Evolutionary conservation across 495 filamentous ascomycete species (phyloP).

Genomic region (Bryoglossum gracile): DNA sequence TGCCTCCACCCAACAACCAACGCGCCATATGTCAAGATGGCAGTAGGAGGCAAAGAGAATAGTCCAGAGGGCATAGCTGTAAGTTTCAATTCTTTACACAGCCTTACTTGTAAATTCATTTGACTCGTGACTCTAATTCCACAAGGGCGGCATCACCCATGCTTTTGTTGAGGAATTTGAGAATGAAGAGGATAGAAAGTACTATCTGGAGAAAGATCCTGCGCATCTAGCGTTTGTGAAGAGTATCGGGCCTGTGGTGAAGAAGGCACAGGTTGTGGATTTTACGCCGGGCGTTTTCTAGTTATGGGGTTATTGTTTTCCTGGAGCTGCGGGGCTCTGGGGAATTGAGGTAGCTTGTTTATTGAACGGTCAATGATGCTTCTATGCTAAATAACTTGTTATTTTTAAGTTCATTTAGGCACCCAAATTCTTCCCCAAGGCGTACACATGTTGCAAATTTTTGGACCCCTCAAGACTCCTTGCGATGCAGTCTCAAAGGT

Average conservation of each 20-base stretch:
- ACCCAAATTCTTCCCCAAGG: too few species aligned
- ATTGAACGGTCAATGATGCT: too few species aligned
- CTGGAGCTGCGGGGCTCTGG: too few species aligned
- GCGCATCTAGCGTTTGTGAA: conserved; percentile 40
- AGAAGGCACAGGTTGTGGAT: conserved; percentile 36
- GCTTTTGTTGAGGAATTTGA: conserved; percentile 57
- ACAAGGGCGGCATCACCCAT: conserved; percentile 35
- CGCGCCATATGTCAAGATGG: conserved; percentile 48
- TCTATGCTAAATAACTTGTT: too few species aligned
- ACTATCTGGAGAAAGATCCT: conserved; percentile 44
- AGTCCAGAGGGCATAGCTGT: conserved; percentile 57
- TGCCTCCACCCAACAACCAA: conserved; percentile 41
- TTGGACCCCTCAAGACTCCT: too few species aligned
- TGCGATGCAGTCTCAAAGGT: too few species aligned
- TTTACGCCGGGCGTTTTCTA: conserved; percentile 26
- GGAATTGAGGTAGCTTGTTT: too few species aligned
- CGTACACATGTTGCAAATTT: too few species aligned
- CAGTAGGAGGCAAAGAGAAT: conserved; percentile 54
- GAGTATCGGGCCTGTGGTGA: conserved; percentile 25
- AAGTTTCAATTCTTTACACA: neutral
- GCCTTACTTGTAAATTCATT: conserved; percentile 10
- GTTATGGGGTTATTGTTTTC: too few species aligned
- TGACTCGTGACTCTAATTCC: neutral
- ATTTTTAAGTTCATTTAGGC: too few species aligned
- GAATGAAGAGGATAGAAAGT: conserved; percentile 46